Evolutionary conservation across 805 yeast species (phyloP), one percentile per base, ranked within the genome.

Genomic region (Lipomyces yamadae): DNA sequence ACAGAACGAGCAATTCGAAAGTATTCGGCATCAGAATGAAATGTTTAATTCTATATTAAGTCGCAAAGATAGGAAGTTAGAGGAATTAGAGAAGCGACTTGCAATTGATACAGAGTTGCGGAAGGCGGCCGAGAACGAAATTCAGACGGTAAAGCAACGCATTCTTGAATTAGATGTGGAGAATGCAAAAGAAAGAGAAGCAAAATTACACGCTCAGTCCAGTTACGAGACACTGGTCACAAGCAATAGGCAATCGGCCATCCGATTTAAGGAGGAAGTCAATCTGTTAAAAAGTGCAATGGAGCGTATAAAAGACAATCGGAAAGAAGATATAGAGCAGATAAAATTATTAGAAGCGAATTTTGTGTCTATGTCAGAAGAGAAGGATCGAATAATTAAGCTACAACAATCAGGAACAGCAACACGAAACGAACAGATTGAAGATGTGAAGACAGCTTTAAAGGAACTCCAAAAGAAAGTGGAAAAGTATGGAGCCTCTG

Each of bases 21-120:
- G 48, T 4, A 62, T 89, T 50, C 88, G 88, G 76, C 93, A 89
- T 75, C 94, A 91, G 73, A 88, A 88, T 72, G 92, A 90, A 70
- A 88, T 88, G 80, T 81, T 89, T 55, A 88, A 84, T 72, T 86
- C 92, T 0, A 78, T 90, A 69, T 78, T 91, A 66, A 85, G 84
- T 68, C 80, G 96, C 61, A 89, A 90, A 73, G 92, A 89, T 72
- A 81, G 93, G 61, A 80, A 91, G 62, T 83, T 90, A 33, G 73
- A 79, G 37, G 94, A 89, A 70, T 78, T 90, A 72, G 96, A 91
- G 75, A 79, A 78, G 53, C 86, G 85, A 70, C 76, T 83, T 4
- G 32, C 50, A 48, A 29, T 10, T 7, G 71, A 62, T 42, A 37
- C 33, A 18, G 58, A 60, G 29, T 35, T 34, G 30, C 53, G 58